A percentile compares a stretch with the other conserved stretches of the same genome.
phyloP scores from a whole-genome alignment of 805 yeast species.

The Saccharomycodes ludwigii region DNA sequence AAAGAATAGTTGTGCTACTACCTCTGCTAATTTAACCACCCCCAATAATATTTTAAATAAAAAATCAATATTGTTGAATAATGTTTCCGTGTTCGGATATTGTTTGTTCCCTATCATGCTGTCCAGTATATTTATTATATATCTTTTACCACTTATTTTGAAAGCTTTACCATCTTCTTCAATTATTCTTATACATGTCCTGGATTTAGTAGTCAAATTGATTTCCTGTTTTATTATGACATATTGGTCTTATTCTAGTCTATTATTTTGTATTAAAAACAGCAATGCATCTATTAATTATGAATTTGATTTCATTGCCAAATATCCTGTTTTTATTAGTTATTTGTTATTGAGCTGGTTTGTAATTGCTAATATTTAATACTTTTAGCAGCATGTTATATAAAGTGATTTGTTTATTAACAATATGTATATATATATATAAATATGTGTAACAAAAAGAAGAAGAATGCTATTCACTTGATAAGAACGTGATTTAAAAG shows the following conservation, averaged over 20 bases:
- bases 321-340: constrained; percentile 3
- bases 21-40: constrained; percentile 12
- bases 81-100: constrained; percentile 21
- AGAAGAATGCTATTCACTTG: neutral
- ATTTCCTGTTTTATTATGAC: neutral
- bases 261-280: constrained; percentile 1
- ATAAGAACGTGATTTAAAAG: neutral
- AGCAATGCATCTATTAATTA: neutral
- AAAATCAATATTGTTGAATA: constrained; percentile 19
- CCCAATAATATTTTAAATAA: constrained; percentile 7
- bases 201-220: constrained; percentile 3
- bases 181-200: constrained; percentile 1
- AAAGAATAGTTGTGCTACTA: constrained; percentile 9
- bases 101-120: constrained; percentile 23
- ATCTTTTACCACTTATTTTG: constrained; percentile 17
- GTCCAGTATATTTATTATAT: constrained; percentile 15
- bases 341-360: constrained; percentile 5
- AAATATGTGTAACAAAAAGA: neutral
- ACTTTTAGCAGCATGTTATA: too few relatives aligned
- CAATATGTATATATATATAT: too few relatives aligned
- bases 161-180: constrained; percentile 4
- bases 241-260: constrained; percentile 5
- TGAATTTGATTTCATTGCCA: neutral
- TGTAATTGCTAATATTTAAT: constrained; percentile 1
- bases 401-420: too few relatives aligned